phyloP scores from a whole-genome alignment of 345 rosid genomes.

The Orychophragmus violaceus region DNA sequence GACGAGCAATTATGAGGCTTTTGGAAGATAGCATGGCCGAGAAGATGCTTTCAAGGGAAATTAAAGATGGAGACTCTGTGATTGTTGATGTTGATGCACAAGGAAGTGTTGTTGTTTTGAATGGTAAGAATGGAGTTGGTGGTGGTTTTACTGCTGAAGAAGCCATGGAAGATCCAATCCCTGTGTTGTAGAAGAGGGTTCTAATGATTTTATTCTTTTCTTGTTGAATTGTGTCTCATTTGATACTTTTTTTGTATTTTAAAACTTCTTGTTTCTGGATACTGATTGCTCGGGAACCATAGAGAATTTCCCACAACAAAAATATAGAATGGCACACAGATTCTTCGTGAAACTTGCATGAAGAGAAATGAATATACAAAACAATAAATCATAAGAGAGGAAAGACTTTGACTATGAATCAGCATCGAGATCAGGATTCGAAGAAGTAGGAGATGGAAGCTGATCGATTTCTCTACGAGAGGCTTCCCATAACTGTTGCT shows the following conservation, averaged over 20 bases:
- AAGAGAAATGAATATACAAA: slow-evolving; percentile 21
- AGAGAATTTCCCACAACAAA: neutral
- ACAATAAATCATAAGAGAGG: neutral
- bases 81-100: slow-evolving; percentile 80
- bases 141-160: slow-evolving; percentile 17
- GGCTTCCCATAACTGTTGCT: slow-evolving; percentile 91
- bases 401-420: slow-evolving; percentile 23
- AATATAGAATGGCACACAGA: neutral
- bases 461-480: slow-evolving; percentile 66
- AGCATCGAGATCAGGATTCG: slow-evolving; percentile 23
- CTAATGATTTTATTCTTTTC: neutral
- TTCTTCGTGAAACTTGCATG: slow-evolving; percentile 10
- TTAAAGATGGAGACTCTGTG: slow-evolving; percentile 88
- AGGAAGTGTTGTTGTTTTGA: slow-evolving; percentile 81
- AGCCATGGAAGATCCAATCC: slow-evolving; percentile 44
- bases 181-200: slow-evolving; percentile 35
- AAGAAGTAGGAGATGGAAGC: slow-evolving; percentile 23
- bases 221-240: neutral
- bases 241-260: neutral
- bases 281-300: neutral
- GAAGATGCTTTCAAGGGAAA: slow-evolving; percentile 93
- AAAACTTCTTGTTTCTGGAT: neutral
- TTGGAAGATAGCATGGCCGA: slow-evolving; percentile 98
- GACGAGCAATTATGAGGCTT: slow-evolving; percentile 95
- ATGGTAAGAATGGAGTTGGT: slow-evolving; percentile 57